Conservation (phyloP, 441 rosid species). For the Rhodomyrtus psidioides region DNA sequence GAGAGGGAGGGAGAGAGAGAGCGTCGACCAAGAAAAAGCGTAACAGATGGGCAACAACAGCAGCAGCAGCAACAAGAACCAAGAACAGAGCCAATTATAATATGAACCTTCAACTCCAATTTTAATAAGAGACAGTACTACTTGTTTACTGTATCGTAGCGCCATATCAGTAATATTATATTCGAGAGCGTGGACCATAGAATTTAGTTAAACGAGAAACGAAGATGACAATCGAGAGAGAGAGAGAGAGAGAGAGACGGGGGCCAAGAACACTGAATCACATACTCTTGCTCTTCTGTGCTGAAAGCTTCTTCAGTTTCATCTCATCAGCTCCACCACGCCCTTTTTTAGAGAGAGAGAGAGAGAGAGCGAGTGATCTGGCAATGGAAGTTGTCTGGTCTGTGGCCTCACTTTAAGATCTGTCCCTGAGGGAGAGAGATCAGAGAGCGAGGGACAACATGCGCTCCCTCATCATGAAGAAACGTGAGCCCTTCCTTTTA, state of each 20-base stretch:
- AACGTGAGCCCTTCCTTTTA: slow-evolving; percentile 4
- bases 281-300: not conserved
- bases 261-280: not conserved
- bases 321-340: not conserved
- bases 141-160: not conserved
- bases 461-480: slow-evolving; percentile 9
- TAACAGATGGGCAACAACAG: not conserved
- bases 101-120: not conserved
- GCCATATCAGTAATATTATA: not conserved
- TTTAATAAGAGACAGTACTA: not conserved
- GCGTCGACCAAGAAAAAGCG: slow-evolving; percentile 18
- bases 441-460: not conserved
- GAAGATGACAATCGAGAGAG: not conserved
- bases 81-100: not conserved
- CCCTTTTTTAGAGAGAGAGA: not conserved
- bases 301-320: not conserved
- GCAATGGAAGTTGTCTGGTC: not conserved
- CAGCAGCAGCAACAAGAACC: not conserved
- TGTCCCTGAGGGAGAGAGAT: not conserved
- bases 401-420: not conserved
- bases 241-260: slow-evolving; percentile 10
- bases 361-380: not conserved
- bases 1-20: not conserved
- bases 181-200: not conserved
- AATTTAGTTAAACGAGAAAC: not conserved